These are phyloP conservation scores for Penicillium sp. DNA, from an alignment of 2,329 filamentous ascomycete species.

Conservation along the genomic window DNA sequence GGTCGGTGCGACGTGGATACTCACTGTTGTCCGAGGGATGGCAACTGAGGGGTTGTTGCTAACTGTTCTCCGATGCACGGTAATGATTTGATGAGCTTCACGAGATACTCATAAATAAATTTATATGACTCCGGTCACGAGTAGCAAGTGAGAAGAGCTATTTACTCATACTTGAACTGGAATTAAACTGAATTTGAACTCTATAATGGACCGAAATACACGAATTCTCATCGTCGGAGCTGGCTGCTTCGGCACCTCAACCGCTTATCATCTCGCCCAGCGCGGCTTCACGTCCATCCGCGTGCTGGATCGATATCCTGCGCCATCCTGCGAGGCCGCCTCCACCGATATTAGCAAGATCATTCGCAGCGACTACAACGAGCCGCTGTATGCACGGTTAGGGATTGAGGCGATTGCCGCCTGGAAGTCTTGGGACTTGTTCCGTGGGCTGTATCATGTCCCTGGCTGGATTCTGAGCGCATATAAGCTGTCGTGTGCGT, in stretches of 20 bases:
- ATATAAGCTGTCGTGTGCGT: constrained; percentile 10
- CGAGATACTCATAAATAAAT: no score
- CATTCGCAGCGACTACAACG: constrained; percentile 18
- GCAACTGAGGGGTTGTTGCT: no score
- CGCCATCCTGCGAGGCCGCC: constrained; percentile 16
- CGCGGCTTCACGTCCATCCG: constrained; percentile 6
- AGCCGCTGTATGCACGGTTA: constrained; percentile 17
- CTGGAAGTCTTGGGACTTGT: constrained; percentile 9
- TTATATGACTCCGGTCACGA: no score
- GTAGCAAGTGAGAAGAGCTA: neutral
- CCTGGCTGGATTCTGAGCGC: constrained; percentile 15
- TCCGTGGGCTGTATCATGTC: constrained; percentile 14
- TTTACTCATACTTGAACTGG: no score
- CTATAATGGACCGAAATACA: constrained; percentile 3
- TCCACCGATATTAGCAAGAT: constrained; percentile 18
- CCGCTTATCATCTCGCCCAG: constrained; percentile 9
- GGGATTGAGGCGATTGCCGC: constrained; percentile 13
- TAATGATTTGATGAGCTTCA: no score
- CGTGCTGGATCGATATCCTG: constrained; percentile 7
- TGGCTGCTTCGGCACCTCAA: constrained; percentile 9
- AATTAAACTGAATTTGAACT: no score
- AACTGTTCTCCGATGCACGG: no score
- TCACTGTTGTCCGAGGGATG: no score
- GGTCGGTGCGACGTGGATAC: no score
- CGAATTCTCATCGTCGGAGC: constrained; percentile 8